phyloP scores from a whole-genome alignment of 805 yeast species.

The Schwanniomyces vanrijiae region DNA sequence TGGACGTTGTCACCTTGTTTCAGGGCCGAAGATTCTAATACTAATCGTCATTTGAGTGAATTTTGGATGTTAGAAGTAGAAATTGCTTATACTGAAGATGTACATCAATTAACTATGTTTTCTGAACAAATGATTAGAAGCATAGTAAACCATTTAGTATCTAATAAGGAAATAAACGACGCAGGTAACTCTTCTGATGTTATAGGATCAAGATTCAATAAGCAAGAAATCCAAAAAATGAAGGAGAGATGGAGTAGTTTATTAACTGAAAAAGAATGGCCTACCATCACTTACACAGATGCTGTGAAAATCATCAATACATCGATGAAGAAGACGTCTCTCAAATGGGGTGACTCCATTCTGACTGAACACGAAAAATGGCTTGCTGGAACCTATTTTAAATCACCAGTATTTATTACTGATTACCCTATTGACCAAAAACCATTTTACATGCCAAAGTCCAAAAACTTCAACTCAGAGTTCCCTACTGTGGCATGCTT shows the following conservation, averaged over 20 bases:
- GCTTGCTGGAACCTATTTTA: slow-evolving; percentile 69
- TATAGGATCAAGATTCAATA: slow-evolving; percentile 35
- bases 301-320: slow-evolving; percentile 56
- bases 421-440: slow-evolving; percentile 79
- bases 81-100: slow-evolving; percentile 59
- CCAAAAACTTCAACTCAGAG: slow-evolving; percentile 28
- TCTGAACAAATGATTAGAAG: slow-evolving; percentile 69
- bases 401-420: slow-evolving; percentile 82
- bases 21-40: slow-evolving; percentile 89
- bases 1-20: slow-evolving; percentile 93
- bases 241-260: slow-evolving; percentile 60
- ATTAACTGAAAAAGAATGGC: slow-evolving; percentile 53
- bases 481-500: slow-evolving; percentile 78
- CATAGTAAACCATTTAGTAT: slow-evolving; percentile 25
- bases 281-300: slow-evolving; percentile 67
- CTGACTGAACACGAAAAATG: slow-evolving; percentile 90
- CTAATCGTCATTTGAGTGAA: slow-evolving; percentile 88
- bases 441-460: slow-evolving; percentile 87
- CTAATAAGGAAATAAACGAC: slow-evolving; percentile 13
- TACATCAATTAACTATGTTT: slow-evolving; percentile 61
- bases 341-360: slow-evolving; percentile 70
- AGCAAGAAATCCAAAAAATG: slow-evolving; percentile 36
- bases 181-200: slow-evolving; percentile 23
- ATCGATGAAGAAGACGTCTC: slow-evolving; percentile 34
- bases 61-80: slow-evolving; percentile 99